These are phyloP conservation scores for Aristolochia contorta DNA, from an alignment of 164 flowering plant genomes.

Conservation along the genomic window DNA sequence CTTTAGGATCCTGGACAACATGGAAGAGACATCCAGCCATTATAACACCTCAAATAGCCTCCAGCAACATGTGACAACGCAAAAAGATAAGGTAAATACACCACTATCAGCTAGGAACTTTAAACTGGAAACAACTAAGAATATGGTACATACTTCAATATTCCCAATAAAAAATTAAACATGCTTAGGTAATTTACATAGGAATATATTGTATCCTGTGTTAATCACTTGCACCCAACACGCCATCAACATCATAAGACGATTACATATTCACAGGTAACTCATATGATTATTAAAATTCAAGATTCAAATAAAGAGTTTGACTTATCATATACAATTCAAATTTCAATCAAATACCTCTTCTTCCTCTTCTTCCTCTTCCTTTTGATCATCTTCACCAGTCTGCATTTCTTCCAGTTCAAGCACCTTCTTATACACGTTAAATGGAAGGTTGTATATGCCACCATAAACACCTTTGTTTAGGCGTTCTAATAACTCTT, in stretches of 20 bases:
- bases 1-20: slow-evolving; percentile 38
- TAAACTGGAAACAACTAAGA: neutral
- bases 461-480: slow-evolving; percentile 62
- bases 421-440: slow-evolving; percentile 38
- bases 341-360: slow-evolving; percentile 26
- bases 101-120: neutral
- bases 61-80: neutral
- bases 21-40: no score
- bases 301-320: neutral
- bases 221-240: no score
- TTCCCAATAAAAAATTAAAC: neutral
- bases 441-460: slow-evolving; percentile 53
- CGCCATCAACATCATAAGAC: neutral
- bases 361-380: slow-evolving; percentile 20
- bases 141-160: neutral
- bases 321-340: no score
- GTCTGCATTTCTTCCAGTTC: slow-evolving; percentile 26
- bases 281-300: neutral
- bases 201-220: no score
- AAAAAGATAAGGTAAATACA: neutral
- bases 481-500: slow-evolving; percentile 75
- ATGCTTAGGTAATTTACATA: neutral
- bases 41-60: no score
- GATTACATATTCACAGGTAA: neutral
- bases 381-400: slow-evolving; percentile 3